Evolutionary conservation across 305 asterid species (phyloP), one percentile per base, ranked within the genome.

Genomic region (Solanum hybrid): DNA sequence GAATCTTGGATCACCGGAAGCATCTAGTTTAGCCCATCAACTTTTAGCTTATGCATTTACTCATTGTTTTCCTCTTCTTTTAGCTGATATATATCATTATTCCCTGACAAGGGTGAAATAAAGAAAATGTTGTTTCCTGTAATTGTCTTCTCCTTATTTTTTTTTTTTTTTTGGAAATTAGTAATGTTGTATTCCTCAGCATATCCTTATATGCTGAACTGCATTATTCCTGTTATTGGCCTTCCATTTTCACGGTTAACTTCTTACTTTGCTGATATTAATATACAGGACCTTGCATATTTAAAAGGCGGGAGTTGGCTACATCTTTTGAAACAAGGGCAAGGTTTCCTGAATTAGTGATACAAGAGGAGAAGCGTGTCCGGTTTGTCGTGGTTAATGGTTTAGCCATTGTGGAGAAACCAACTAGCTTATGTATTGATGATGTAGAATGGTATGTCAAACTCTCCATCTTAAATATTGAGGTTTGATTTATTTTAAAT

Each of bases 371-470:
- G 93, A 97, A 96, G 92, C 99, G 99, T 88, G 98, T 97, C 90
- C 99, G 99, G 69, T 97, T 97, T 85, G 99, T 97, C 79, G 99
- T 96, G 93, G 98, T 97, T 89, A 97, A 97, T 93, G 99, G 99
- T 89, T 93, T 97, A 90, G 89, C 96, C 86, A 96, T 97, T 39
- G 92, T 94, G 90, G 99, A 96, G 83, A 97, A 95, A 89, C 99
- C 99, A 90, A 87, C 95, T 87, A 95, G 93, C 93, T 90, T 96
- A 90, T 92, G 89, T 89, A 89, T 92, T 13, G 97, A 96, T 91
- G 98, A 96, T 92, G 95, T 95, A 87, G 98, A 96, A 92, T 96
- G 99, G 99, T 97, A 95, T 79, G 95, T 57, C 89, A 86, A 84
- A 51, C 20, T 51, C 22, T 51, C 29, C 40, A 83, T 46, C 42